A percentile compares a stretch with the other conserved stretches of the same genome.
Evolutionary conservation across 106 monocot species (phyloP).

Genomic region (Agapanthus africanus): DNA sequence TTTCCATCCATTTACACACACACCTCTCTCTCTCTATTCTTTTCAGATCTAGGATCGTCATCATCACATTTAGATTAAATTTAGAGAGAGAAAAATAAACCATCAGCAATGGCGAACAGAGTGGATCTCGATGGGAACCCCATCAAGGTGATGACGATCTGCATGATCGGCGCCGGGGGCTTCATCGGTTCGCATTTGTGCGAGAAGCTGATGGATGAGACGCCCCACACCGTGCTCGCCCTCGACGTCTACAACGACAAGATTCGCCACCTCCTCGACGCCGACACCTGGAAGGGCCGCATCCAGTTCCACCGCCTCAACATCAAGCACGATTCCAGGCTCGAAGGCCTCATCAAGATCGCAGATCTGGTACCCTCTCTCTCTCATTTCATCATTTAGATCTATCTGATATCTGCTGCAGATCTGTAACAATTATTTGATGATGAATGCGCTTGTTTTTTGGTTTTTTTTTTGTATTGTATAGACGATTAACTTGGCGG

Average conservation of each 20-base stretch:
- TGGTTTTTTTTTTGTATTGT: neutral
- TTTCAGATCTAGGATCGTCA: too few species aligned
- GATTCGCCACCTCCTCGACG: constrained; percentile 51
- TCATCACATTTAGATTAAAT: too few species aligned
- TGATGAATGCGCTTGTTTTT: neutral
- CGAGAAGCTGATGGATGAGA: constrained; percentile 63
- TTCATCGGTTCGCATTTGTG: constrained; percentile 77
- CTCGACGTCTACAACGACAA: constrained; percentile 75
- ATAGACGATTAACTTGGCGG: constrained; percentile 67
- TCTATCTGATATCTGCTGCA: too few species aligned
- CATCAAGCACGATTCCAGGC: constrained; percentile 72
- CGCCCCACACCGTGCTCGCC: constrained; percentile 51
- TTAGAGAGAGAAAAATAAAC: too few species aligned
- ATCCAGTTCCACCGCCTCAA: constrained; percentile 76
- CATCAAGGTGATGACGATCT: constrained; percentile 50
- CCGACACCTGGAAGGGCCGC: constrained; percentile 30
- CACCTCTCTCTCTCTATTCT: too few species aligned
- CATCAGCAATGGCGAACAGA: constrained; percentile 6
- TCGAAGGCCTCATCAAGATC: constrained; percentile 68
- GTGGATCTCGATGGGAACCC: constrained; percentile 57
- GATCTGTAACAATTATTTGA: constrained; percentile 12
- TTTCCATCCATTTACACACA: too few species aligned
- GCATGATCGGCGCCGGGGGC: constrained; percentile 73
- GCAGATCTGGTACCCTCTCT: constrained; percentile 42
- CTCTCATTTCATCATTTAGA: neutral